Conservation (phyloP, 192 early-diverging fungal species). For the Geranomyces michiganensis region DNA sequence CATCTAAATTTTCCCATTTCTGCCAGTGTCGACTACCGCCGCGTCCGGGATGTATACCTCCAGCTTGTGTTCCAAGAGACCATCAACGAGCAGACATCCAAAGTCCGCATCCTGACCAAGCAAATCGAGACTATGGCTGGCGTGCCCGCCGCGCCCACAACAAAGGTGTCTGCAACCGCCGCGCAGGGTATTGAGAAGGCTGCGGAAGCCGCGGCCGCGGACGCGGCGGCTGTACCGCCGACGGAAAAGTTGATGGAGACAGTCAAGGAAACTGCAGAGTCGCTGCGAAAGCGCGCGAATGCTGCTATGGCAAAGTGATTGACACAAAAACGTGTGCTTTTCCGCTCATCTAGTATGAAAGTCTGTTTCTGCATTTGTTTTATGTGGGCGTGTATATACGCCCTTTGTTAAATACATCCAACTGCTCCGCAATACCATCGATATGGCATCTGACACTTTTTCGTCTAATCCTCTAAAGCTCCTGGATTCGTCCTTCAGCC, state of each 20-base stretch:
- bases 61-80: slow-evolving; percentile 36
- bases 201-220: background rate
- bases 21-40: slow-evolving; percentile 45
- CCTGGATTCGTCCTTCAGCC: no score
- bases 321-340: no score
- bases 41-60: slow-evolving; percentile 51
- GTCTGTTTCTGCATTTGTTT: no score
- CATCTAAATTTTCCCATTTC: slow-evolving; percentile 13
- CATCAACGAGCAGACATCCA: slow-evolving; percentile 20
- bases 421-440: no score
- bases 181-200: background rate
- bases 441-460: no score
- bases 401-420: no score
- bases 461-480: no score
- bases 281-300: background rate
- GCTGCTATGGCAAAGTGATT: no score
- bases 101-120: slow-evolving; percentile 19
- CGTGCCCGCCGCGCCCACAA: background rate
- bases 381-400: no score
- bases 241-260: slow-evolving; percentile 2
- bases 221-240: background rate
- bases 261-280: background rate
- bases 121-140: slow-evolving; percentile 22
- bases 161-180: background rate
- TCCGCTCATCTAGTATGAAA: no score